These are phyloP conservation scores for Blumeriella jaapii DNA, from an alignment of 2,329 filamentous ascomycete genomes.

Conservation along the genomic window DNA sequence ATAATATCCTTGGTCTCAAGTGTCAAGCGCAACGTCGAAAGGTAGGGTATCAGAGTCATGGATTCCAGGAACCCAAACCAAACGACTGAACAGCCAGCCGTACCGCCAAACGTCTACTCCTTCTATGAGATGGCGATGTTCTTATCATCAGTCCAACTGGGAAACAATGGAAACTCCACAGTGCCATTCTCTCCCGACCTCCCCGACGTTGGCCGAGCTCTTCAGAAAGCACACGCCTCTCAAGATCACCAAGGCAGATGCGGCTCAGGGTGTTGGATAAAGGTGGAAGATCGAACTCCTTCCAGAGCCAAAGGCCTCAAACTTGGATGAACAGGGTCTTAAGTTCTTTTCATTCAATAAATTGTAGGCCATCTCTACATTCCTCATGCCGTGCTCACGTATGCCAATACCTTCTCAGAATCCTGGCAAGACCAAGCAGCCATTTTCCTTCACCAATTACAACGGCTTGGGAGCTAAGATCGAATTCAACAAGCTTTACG, in stretches of 20 bases:
- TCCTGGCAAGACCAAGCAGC: neutral
- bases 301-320: slow-evolving; percentile 2
- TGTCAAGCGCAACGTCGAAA: too few relatives aligned
- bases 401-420: neutral
- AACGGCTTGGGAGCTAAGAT: slow-evolving; percentile 10
- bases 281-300: slow-evolving; percentile 19
- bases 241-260: slow-evolving; percentile 10
- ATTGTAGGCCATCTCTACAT: slow-evolving; percentile 20
- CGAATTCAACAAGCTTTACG: slow-evolving; percentile 17
- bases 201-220: slow-evolving; percentile 8
- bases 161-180: slow-evolving; percentile 20
- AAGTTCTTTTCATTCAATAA: slow-evolving; percentile 17
- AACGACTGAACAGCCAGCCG: neutral
- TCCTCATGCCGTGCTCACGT: too few relatives aligned
- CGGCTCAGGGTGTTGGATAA: slow-evolving; percentile 9
- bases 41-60: too few relatives aligned
- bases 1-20: too few relatives aligned
- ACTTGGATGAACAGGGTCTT: slow-evolving; percentile 9
- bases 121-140: slow-evolving; percentile 20
- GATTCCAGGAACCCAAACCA: too few relatives aligned
- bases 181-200: slow-evolving; percentile 12
- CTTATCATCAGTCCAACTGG: slow-evolving; percentile 19
- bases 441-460: slow-evolving; percentile 3
- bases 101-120: neutral
- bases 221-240: slow-evolving; percentile 6